Evolutionary conservation across 352 stramenopile genomes (phyloP), one percentile per base, ranked within the genome.

Genomic region (Globisporangium irregulare): DNA sequence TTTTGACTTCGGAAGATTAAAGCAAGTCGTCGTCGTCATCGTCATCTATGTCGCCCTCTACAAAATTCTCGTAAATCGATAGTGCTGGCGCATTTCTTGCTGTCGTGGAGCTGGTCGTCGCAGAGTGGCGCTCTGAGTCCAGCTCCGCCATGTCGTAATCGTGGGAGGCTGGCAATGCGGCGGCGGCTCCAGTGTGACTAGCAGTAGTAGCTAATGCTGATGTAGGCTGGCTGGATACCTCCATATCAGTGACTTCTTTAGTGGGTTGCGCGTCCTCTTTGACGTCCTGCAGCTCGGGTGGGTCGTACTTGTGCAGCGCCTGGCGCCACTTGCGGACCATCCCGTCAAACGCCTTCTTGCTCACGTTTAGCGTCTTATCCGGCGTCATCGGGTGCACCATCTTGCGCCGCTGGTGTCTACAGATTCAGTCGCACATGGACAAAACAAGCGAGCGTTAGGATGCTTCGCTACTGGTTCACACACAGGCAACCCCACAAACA

Each of bases 291-390:
- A 94, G 71, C 79, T 92, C 78, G 27, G 81, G 80, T 15, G 87
- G 88, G 50, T 97, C 90, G 64, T 85, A 97, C 51, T 81, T 75
- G 71, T 97, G 90, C 73, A 97, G 73, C 25, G 74, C 77, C 62
- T 91, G 80, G n/a, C 88, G 76, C 88, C 90, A 97, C 24, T 79
- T 81, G 62, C 87, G 80, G 27, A 97, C 67, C 50, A 90, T 80
- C 3, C 76, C 81, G 68, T 97, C 89, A 64, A 94, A 96, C n/a
- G 74, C 74, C 41, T 93, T 92, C 67, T 95, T 96, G 73, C 87
- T 84, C 18, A 93, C 79, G 6, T 79, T 76, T 43, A 80, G 72
- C 22, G 85, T 86, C 62, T 91, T 94, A 74, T 97, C 87, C 0
- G 90, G 90, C 55, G 87, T 96, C 76, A 83, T 84, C 3, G 88